Conservation (phyloP, 225 moss, liverwort and hornwort genomes). For the Rhytidiadelphus loreus region DNA sequence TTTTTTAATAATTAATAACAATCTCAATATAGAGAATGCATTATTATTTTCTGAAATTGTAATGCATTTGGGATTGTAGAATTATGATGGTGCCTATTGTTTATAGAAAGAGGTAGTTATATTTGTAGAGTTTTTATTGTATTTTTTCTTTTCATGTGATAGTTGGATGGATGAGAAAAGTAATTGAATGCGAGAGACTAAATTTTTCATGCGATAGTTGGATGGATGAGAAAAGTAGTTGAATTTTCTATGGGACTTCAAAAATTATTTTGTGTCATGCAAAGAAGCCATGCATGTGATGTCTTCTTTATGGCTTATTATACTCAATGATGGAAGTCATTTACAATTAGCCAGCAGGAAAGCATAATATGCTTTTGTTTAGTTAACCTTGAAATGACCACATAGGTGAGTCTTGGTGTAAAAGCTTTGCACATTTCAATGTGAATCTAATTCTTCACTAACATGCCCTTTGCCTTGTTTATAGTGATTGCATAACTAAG, state of each 20-base stretch:
- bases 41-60: neutral
- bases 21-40: neutral
- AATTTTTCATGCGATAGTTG: neutral
- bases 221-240: neutral
- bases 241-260: neutral
- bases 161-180: neutral
- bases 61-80: neutral
- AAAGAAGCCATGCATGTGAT: neutral
- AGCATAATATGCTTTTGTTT: neutral
- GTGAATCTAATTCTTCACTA: accelerated
- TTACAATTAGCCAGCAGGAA: accelerated
- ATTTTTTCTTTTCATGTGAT: neutral
- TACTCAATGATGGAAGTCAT: neutral
- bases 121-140: neutral
- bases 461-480: accelerated
- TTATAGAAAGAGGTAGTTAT: neutral
- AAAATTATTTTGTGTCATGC: neutral
- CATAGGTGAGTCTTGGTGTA: neutral
- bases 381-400: accelerated
- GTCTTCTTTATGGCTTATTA: neutral
- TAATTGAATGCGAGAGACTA: too few relatives aligned
- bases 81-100: neutral
- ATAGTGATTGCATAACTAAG: neutral
- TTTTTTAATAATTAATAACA: neutral
- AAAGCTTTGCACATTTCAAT: neutral